Conservation (phyloP, 768 basidiomycete genomes). For the Amanita exitialis region DNA sequence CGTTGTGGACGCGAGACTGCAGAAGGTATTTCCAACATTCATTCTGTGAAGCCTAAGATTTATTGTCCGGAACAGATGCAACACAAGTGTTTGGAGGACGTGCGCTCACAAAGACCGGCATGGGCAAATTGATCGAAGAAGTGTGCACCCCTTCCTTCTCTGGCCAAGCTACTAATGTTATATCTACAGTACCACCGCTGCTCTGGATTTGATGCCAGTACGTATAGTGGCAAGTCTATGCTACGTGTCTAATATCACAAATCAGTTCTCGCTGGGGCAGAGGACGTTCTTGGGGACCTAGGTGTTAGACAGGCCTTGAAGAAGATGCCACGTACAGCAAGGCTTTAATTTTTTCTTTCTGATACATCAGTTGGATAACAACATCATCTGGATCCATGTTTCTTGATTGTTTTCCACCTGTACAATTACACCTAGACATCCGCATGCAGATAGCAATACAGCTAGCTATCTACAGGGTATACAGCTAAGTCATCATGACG, state of each 20-base stretch:
- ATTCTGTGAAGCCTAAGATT: too few species aligned
- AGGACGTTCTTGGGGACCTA: slow-evolving; percentile 65
- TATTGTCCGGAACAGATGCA: slow-evolving; percentile 34
- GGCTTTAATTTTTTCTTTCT: slow-evolving; percentile 15
- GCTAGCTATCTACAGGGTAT: background rate
- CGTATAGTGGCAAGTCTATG: slow-evolving; percentile 14
- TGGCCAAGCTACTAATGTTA: background rate
- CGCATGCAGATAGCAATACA: background rate
- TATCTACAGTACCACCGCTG: slow-evolving; percentile 63
- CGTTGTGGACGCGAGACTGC: slow-evolving; percentile 63
- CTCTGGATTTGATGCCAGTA: slow-evolving; percentile 72
- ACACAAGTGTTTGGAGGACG: slow-evolving; percentile 87
- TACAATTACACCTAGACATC: background rate
- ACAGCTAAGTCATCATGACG: background rate
- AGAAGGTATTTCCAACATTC: slow-evolving; percentile 27
- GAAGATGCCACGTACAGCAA: slow-evolving; percentile 43
- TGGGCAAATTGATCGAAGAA: slow-evolving; percentile 80
- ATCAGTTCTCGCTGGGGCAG: slow-evolving; percentile 62
- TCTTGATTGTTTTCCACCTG: background rate
- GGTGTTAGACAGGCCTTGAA: slow-evolving; percentile 67
- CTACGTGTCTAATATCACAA: background rate
- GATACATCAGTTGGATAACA: background rate
- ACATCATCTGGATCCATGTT: background rate
- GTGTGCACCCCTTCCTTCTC: slow-evolving; percentile 22
- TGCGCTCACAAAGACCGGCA: slow-evolving; percentile 76